These are phyloP conservation scores for Ceratobasidium theobromae DNA, from an alignment of 1,284 basidiomycete species.

Conservation along the genomic window DNA sequence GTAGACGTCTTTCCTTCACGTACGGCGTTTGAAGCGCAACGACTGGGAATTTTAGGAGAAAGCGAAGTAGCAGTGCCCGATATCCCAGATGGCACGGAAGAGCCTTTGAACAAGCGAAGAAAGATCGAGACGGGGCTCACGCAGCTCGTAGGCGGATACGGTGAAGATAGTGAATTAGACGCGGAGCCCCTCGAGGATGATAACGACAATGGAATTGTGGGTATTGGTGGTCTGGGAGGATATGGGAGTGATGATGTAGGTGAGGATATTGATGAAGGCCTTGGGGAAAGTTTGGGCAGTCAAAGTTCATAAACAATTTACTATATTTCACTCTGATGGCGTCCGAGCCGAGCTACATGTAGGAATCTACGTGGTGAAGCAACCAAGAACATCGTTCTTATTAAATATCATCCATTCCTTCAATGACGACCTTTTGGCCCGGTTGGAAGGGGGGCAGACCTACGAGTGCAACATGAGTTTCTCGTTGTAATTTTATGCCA, in stretches of 20 bases:
- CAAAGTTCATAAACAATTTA: background rate
- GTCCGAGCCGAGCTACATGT: background rate
- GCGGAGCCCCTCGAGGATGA: background rate
- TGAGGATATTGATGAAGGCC: conserved; percentile 40
- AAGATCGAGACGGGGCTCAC: conserved; percentile 32
- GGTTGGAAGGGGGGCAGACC: conserved; percentile 98
- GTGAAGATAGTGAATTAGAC: conserved; percentile 25
- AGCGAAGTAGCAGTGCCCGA: conserved; percentile 41
- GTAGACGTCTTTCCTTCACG: conserved; percentile 67
- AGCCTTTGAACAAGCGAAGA: conserved; percentile 42
- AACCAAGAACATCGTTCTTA: background rate
- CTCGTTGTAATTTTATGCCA: conserved; percentile 34
- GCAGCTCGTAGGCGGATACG: conserved; percentile 1
- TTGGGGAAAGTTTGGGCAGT: background rate
- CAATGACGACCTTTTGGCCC: conserved; percentile 93
- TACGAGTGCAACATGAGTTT: conserved; percentile 40
- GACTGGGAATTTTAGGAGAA: conserved; percentile 54
- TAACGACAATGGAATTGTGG: conserved; percentile 50
- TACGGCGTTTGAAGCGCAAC: conserved; percentile 55
- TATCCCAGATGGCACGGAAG: conserved; percentile 54
- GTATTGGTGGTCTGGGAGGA: conserved; percentile 59
- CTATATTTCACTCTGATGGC: conserved; percentile 19
- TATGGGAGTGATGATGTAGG: conserved; percentile 64
- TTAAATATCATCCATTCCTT: conserved; percentile 84
- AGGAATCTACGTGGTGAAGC: background rate